phyloP scores from a whole-genome alignment of 176 grass and related monocot genomes.

The Tillandsia fasciculata region DNA sequence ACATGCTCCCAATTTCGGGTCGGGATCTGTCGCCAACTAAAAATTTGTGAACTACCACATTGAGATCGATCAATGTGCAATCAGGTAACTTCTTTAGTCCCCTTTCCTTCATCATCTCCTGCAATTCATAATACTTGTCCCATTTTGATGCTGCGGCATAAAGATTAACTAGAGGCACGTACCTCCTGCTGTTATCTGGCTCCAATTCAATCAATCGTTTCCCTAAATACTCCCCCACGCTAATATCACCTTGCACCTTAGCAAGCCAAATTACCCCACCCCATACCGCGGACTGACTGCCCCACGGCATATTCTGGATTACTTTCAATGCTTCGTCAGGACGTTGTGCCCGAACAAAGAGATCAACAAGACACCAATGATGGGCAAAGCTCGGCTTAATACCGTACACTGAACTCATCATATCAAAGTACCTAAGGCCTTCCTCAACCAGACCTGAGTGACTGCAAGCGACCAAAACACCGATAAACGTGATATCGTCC shows the following conservation, averaged over 20 bases:
- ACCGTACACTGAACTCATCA: slow-evolving; percentile 28
- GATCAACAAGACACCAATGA: slow-evolving; percentile 40
- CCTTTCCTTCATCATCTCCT: slow-evolving; percentile 30
- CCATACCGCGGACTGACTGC: slow-evolving; percentile 28
- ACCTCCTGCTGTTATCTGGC: slow-evolving; percentile 35
- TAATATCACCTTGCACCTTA: slow-evolving; percentile 26
- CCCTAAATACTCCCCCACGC: slow-evolving; percentile 24
- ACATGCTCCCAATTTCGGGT: slow-evolving; percentile 14
- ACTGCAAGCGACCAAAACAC: slow-evolving; percentile 26
- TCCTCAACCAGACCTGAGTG: slow-evolving; percentile 31
- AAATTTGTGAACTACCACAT: slow-evolving; percentile 16
- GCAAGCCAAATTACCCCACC: slow-evolving; percentile 29
- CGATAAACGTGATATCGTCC: slow-evolving; percentile 31
- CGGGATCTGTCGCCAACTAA: slow-evolving; percentile 16
- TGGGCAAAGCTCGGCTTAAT: slow-evolving; percentile 39
- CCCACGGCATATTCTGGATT: slow-evolving; percentile 28
- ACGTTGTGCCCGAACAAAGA: slow-evolving; percentile 17
- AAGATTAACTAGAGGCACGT: slow-evolving; percentile 30
- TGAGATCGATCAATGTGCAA: slow-evolving; percentile 30
- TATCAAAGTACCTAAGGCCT: slow-evolving; percentile 28
- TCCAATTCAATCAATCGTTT: slow-evolving; percentile 32
- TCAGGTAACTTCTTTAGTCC: slow-evolving; percentile 26
- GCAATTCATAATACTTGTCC: slow-evolving; percentile 35
- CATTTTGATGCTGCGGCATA: slow-evolving; percentile 34
- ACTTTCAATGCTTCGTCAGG: slow-evolving; percentile 26